Percentiles rank a stretch among this genome's conserved stretches.
These are phyloP conservation scores for Globisporangium yorkense DNA, from an alignment of 352 stramenopile species.

Conservation along the genomic window DNA sequence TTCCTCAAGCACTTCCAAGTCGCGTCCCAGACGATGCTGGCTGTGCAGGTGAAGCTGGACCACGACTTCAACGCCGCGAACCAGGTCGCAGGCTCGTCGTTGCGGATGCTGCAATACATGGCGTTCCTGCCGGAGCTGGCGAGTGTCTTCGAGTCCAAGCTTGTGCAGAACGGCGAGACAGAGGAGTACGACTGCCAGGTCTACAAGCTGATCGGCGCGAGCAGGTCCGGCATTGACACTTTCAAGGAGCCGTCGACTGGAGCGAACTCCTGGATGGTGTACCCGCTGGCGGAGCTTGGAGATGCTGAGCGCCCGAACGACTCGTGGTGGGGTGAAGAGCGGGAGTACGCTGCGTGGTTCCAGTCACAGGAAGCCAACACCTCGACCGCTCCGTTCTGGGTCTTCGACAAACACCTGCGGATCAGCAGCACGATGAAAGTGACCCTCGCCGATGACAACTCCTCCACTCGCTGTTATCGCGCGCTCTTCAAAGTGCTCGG, in stretches of 20 bases:
- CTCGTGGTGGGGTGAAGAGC: conserved; percentile 30
- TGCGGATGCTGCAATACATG: conserved; percentile 36
- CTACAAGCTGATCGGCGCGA: conserved; percentile 32
- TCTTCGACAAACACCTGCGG: conserved; percentile 19
- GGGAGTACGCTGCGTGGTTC: conserved; percentile 25
- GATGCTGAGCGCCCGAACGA: not conserved
- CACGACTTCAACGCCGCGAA: conserved; percentile 11
- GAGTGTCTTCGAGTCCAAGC: conserved; percentile 17
- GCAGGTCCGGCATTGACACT: conserved; percentile 23
- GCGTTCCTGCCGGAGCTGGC: conserved; percentile 30
- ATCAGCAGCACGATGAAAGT: conserved; percentile 11
- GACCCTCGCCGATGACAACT: conserved; percentile 17
- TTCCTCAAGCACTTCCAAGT: conserved; percentile 23
- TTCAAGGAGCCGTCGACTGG: conserved; percentile 30
- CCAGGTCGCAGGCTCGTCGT: conserved; percentile 24
- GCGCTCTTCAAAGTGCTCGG: conserved; percentile 38
- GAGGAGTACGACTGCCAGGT: conserved; percentile 19
- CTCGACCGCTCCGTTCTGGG: conserved; percentile 19
- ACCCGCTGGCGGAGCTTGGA: conserved; percentile 21
- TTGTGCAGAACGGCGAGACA: not conserved
- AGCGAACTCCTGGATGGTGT: conserved; percentile 22
- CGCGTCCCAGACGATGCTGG: conserved; percentile 13
- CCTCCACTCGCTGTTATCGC: conserved; percentile 28
- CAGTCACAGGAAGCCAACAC: conserved; percentile 15
- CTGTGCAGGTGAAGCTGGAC: conserved; percentile 29